Evolutionary conservation across 257 asterid genomes (phyloP), one percentile per base, ranked within the genome.

Genomic region (Galeopsis tetrahit): DNA sequence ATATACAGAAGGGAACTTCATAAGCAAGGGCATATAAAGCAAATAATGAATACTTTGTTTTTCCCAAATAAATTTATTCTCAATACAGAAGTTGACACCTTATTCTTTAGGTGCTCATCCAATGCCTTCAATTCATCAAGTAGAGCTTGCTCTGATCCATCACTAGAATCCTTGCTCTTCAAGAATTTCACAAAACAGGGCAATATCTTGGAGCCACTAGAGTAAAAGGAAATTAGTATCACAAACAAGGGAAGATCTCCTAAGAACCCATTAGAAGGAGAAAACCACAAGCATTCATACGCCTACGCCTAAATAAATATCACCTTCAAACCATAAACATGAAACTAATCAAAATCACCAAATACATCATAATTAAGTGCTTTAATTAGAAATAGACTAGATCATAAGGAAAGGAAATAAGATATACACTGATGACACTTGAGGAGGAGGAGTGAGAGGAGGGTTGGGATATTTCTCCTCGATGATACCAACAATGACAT

Each of bases 381-480:
- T 3, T 49, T 17, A 49, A 49, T 4, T 21, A 39, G 5, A 51
- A n/a, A 52, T 6, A 51, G 3, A 51, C 0, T 13, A 14, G 2
- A 52, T 52, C 33, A 15, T 2, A 53, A 53, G 34, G 38, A 33
- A 35, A 73, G 53, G 63, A 36, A 73, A 69, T n/a, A 52, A 63
- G 9, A 33, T 78, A 65, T 86, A 90, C 97, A 85, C 89, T 71
- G 96, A 78, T 31, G 85, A 76, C 65, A 82, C 77, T 70, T 86
- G 86, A 62, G 91, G 11, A 55, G 91, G 93, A 61, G 89, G 68
- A 67, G 87, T 14, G 8, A 90, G 91, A 48, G 93, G 48, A 43
- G 90, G 95, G 46, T 66, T 72, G 5, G 93, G 96, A 71, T 79
- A 86, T 78, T 88, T 90, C 78, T 88, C 93, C 70, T 88, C 96